Conservation (phyloP, 2,329 filamentous ascomycete genomes). For the Colletotrichum eleusines region DNA sequence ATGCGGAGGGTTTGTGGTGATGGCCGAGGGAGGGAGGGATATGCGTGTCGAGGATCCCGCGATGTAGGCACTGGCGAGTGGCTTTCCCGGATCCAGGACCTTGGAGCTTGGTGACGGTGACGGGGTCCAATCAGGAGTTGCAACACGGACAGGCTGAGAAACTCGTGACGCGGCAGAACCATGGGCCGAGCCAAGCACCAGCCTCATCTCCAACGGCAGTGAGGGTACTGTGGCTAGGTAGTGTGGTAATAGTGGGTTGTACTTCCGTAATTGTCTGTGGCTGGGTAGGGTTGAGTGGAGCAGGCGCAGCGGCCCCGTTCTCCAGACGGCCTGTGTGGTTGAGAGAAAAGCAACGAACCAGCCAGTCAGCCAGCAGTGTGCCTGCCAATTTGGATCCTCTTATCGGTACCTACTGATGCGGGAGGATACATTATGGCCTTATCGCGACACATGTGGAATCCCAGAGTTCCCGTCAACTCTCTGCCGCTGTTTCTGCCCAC, state of each 20-base stretch:
- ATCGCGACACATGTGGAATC: slow-evolving; percentile 26
- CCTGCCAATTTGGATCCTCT: not conserved
- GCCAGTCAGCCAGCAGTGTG: too few species aligned
- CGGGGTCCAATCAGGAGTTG: slow-evolving; percentile 40
- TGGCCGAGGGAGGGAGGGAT: slow-evolving; percentile 42
- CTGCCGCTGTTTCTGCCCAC: slow-evolving; percentile 1
- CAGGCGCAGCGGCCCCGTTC: not conserved
- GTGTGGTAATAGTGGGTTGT: too few species aligned
- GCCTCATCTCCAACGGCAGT: not conserved
- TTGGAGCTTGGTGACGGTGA: slow-evolving; percentile 42
- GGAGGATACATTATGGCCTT: not conserved
- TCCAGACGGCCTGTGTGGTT: slow-evolving; percentile 11
- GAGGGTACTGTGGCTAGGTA: slow-evolving; percentile 20
- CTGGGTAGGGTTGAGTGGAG: too few species aligned
- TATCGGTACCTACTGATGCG: slow-evolving; percentile 13
- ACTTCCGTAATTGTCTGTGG: too few species aligned
- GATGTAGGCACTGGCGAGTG: slow-evolving; percentile 27
- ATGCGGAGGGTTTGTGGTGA: slow-evolving; percentile 40
- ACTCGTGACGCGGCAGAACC: slow-evolving; percentile 38
- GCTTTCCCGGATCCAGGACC: slow-evolving; percentile 41
- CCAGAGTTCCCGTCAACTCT: slow-evolving; percentile 6
- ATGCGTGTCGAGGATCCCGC: slow-evolving; percentile 38
- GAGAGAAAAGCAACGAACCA: too few species aligned
- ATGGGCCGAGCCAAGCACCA: slow-evolving; percentile 32
- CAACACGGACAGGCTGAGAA: slow-evolving; percentile 35